These are phyloP conservation scores for Kodamaea sagamina DNA, from an alignment of 805 yeast genomes.

Conservation along the genomic window DNA sequence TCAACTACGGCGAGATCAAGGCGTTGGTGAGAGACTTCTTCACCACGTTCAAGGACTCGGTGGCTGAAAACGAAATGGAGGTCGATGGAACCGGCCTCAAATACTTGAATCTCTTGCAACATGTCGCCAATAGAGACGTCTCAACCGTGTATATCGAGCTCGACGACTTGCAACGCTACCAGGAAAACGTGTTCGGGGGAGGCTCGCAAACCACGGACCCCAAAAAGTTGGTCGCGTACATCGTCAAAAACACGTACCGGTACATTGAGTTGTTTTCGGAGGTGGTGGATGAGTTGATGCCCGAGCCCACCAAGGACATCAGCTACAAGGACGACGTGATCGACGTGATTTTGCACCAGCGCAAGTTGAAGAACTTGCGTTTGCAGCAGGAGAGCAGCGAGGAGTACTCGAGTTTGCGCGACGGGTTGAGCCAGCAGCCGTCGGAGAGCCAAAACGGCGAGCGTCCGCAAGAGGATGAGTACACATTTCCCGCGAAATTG, in stretches of 20 bases:
- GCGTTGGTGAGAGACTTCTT: constrained; percentile 65
- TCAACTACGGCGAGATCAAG: constrained; percentile 70
- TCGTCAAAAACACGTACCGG: constrained; percentile 73
- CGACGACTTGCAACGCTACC: constrained; percentile 79
- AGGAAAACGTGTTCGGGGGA: constrained; percentile 41
- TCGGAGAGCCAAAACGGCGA: constrained; percentile 13
- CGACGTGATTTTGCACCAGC: constrained; percentile 89
- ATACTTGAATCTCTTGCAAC: constrained; percentile 72
- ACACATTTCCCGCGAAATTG: constrained; percentile 79
- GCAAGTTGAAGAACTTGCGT: constrained; percentile 79
- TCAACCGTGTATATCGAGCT: constrained; percentile 71
- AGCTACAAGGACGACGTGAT: constrained; percentile 84
- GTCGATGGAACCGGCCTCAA: constrained; percentile 38
- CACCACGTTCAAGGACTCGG: constrained; percentile 56
- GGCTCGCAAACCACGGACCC: constrained; percentile 17
- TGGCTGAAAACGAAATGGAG: constrained; percentile 20
- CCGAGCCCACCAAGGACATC: constrained; percentile 80
- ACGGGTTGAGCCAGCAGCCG: constrained; percentile 27
- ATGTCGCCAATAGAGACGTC: constrained; percentile 80
- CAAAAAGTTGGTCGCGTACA: constrained; percentile 50
- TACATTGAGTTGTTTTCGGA: constrained; percentile 75
- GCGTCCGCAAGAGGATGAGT: constrained; percentile 27
- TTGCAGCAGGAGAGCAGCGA: constrained; percentile 66
- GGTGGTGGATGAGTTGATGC: constrained; percentile 79
- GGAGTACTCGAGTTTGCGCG: constrained; percentile 51